phyloP scores from a whole-genome alignment of 257 asterid genomes.

The Nicotiana knightiana region DNA sequence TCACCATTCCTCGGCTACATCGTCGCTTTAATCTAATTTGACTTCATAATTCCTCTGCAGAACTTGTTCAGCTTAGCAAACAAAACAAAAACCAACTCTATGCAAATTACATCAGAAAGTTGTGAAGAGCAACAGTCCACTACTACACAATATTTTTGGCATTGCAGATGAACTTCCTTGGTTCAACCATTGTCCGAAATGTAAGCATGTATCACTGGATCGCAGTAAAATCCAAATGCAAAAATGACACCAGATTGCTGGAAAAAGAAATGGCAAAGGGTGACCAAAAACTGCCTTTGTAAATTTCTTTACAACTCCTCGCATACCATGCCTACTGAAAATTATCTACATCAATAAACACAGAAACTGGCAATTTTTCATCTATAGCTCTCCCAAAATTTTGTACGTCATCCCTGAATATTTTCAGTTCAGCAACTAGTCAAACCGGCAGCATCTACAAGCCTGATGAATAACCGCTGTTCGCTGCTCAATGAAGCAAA shows the following conservation, averaged over 20 bases:
- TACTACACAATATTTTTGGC: neutral
- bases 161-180: neutral
- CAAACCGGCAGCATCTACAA: slow-evolving; percentile 22
- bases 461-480: slow-evolving; percentile 50
- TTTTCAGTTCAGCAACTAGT: neutral
- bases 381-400: slow-evolving; percentile 1
- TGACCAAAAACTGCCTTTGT: neutral
- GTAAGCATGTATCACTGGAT: neutral
- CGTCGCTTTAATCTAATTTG: neutral
- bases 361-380: slow-evolving; percentile 12
- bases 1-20: too few relatives aligned
- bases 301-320: neutral
- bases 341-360: neutral
- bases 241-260: neutral
- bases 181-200: neutral
- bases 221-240: neutral
- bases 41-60: neutral
- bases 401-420: neutral
- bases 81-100: neutral
- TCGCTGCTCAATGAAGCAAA: slow-evolving; percentile 44
- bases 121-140: neutral
- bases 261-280: neutral
- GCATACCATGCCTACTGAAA: neutral
- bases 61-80: neutral
- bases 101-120: neutral